Evolutionary conservation across 179 eudicot species (phyloP).

Genomic region (Nepenthes alata): DNA sequence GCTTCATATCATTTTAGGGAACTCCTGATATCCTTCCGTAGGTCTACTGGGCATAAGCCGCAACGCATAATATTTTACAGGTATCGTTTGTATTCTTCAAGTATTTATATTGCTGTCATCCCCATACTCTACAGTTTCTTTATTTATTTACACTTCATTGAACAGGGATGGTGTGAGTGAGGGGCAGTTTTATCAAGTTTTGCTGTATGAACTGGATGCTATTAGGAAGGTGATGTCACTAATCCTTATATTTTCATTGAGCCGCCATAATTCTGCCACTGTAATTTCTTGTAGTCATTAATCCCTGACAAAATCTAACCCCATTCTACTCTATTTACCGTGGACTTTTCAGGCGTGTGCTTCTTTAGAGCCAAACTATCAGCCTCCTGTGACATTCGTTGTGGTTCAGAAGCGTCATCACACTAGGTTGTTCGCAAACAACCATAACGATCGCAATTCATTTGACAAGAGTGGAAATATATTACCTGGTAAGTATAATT

Average conservation of each 20-base stretch:
- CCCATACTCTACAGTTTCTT: neutral
- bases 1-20: slow-evolving; percentile 34
- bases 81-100: slow-evolving; percentile 12
- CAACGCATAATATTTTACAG: slow-evolving; percentile 76
- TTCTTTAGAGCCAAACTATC: slow-evolving; percentile 68
- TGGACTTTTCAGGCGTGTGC: slow-evolving; percentile 58
- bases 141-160: neutral
- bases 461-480: slow-evolving; percentile 81
- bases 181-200: slow-evolving; percentile 86
- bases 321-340: neutral
- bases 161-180: slow-evolving; percentile 94
- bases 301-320: neutral
- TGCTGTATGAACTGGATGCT: slow-evolving; percentile 81
- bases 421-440: slow-evolving; percentile 74
- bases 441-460: slow-evolving; percentile 47
- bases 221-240: slow-evolving; percentile 51
- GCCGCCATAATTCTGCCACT: neutral
- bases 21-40: slow-evolving; percentile 63
- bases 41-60: slow-evolving; percentile 66
- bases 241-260: neutral
- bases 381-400: slow-evolving; percentile 82
- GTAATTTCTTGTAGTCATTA: neutral
- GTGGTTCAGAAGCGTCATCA: slow-evolving; percentile 94
- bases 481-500: slow-evolving; percentile 47
- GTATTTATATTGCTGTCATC: no score